Evolutionary conservation across 768 basidiomycete species (phyloP), one percentile per base, ranked within the genome.

Genomic region (Lentinus brumalis): DNA sequence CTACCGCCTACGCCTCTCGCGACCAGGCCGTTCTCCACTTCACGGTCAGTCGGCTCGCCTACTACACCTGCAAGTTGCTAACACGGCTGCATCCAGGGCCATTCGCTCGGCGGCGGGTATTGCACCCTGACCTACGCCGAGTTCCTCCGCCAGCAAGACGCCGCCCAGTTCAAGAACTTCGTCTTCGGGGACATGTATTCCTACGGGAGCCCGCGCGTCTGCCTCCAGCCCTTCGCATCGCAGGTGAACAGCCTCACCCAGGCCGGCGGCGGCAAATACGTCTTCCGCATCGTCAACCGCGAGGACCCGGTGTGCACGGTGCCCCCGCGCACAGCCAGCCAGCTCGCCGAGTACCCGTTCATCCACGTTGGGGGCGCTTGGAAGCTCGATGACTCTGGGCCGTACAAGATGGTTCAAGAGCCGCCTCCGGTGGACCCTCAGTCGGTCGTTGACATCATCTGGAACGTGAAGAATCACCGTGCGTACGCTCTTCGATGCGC

Each of bases 271-370:
- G 59, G 59, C 26, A 39, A 31, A 5, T 54, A 54, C 59, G 9
- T 52, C 53, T 60, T 60, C 53, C 53, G 59, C 46, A 55, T 60
- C 59, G 59, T 60, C 53, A 60, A 60, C 41, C 31, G 50, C 18
- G 39, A 44, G 18, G 59, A 60, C 39, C 59, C 59, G 18, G 47
- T 60, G 16, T 26, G 53, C 40, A 41, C 44, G 6, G 45, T 60
- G 9, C 59, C 59, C 26, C 56, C 56, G 9, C 35, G 44, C 9
- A 39, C 46, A 15, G 47, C n/a, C 38, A 18, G 12, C 18, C 41
- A 55, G 16, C 0, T 60, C 30, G 46, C 5, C 7, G 15, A 55
- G 12, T 60, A 41, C 38, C 59, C 59, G 7, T 60, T 50, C 59
- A 16, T 60, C 8, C 59, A 60, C 30, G 53, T 60, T 9, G 46